phyloP scores from a whole-genome alignment of 192 early-diverging fungal genomes.

The Haplosporangium gracile region DNA sequence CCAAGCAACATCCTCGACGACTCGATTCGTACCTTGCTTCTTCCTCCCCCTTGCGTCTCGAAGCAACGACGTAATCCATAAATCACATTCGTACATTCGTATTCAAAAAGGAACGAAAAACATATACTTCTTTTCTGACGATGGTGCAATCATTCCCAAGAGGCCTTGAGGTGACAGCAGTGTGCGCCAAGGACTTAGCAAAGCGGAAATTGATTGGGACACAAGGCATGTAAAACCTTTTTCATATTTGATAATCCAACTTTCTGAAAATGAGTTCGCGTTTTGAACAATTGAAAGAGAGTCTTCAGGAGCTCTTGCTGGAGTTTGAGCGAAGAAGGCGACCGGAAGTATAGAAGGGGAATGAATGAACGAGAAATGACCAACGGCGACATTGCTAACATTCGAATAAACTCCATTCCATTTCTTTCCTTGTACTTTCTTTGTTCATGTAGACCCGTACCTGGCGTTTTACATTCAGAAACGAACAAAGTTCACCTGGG shows the following conservation, averaged over 20 bases:
- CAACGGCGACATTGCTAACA: neutral
- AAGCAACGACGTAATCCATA: neutral
- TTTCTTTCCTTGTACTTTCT: neutral
- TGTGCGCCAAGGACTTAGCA: conserved; percentile 40
- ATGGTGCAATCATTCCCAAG: conserved; percentile 45
- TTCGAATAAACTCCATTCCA: no score
- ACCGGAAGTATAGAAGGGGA: neutral
- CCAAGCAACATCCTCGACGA: neutral
- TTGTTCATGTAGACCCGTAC: conserved; percentile 34
- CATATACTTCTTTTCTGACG: neutral
- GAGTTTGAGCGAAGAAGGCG: neutral
- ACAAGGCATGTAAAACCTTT: conserved; percentile 30
- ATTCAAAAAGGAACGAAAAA: neutral
- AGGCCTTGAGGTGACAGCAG: conserved; percentile 35
- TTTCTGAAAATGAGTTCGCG: no score
- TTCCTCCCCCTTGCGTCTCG: neutral
- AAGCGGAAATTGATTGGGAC: conserved; percentile 49
- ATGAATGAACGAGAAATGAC: neutral
- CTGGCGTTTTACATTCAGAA: conserved; percentile 39
- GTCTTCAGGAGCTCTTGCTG: no score
- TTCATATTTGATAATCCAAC: no score
- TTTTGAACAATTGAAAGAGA: no score
- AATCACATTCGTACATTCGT: neutral
- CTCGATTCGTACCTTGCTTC: neutral
- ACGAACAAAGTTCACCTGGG: conserved; percentile 42